These are phyloP conservation scores for Pleurotus citrinopileatus DNA, from an alignment of 768 basidiomycete genomes.

Conservation along the genomic window DNA sequence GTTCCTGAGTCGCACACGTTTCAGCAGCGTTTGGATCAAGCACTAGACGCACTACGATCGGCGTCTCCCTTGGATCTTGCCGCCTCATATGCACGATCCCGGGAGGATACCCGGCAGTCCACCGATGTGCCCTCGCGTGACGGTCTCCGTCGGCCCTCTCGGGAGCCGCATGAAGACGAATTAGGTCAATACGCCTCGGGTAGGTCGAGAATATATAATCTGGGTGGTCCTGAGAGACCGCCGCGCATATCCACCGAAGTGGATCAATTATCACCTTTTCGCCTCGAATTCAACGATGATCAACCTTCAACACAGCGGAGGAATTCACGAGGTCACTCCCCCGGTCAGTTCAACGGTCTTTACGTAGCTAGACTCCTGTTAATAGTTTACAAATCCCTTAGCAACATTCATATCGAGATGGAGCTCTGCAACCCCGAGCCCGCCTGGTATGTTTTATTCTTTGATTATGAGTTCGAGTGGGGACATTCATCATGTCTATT, in stretches of 20 bases:
- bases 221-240: neutral
- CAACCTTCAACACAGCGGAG: neutral
- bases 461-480: neutral
- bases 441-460: neutral
- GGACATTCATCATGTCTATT: neutral
- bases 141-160: no score
- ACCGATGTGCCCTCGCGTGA: neutral
- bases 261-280: slow-evolving; percentile 4
- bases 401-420: neutral
- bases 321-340: neutral
- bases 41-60: slow-evolving; percentile 29
- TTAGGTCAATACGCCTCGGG: no score
- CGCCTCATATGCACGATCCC: neutral
- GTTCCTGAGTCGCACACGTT: slow-evolving; percentile 18
- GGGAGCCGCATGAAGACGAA: no score
- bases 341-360: neutral
- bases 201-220: neutral
- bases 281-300: slow-evolving; percentile 1
- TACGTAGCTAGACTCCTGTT: neutral
- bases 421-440: neutral
- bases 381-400: neutral
- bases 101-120: neutral
- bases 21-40: slow-evolving; percentile 31
- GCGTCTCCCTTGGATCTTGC: slow-evolving; percentile 22
- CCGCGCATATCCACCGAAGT: neutral